Conservation (phyloP, 2,329 filamentous ascomycete species). For the Remersonia thermophila region DNA sequence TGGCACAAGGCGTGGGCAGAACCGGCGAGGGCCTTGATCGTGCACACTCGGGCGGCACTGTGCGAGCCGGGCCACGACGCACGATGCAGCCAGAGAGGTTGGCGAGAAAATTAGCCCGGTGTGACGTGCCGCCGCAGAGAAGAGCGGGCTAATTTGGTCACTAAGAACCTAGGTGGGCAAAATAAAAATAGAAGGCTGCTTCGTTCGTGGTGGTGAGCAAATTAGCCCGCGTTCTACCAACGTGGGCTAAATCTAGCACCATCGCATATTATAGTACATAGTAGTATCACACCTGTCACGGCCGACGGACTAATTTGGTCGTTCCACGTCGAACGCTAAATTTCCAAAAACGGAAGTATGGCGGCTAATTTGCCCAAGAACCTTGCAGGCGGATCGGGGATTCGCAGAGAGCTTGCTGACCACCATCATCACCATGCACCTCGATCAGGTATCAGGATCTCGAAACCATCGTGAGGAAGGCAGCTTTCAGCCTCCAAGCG, state of each 20-base stretch:
- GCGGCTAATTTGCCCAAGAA: conserved; percentile 18
- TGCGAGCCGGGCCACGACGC: too few relatives aligned
- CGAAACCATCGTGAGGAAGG: neutral
- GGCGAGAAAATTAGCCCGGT: conserved; percentile 1
- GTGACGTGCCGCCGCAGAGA: too few relatives aligned
- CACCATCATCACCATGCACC: neutral
- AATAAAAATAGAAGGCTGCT: conserved; percentile 5
- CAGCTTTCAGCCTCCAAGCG: neutral
- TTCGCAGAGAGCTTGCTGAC: neutral
- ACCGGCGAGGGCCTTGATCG: neutral
- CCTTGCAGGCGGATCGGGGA: neutral
- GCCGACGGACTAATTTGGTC: conserved; percentile 8
- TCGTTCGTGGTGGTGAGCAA: too few relatives aligned
- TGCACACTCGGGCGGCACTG: neutral
- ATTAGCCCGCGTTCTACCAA: neutral
- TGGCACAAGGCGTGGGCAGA: neutral
- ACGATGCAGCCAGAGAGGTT: neutral
- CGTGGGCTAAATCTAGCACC: too few relatives aligned
- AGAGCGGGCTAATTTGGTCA: conserved; percentile 4
- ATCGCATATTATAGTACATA: too few relatives aligned
- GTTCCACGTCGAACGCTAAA: conserved; percentile 5
- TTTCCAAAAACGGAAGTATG: conserved; percentile 10
- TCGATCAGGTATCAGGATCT: neutral
- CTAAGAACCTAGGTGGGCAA: neutral
- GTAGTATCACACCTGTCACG: too few relatives aligned